Conservation (phyloP, 164 flowering plant genomes). For the Berberis vulgaris region DNA sequence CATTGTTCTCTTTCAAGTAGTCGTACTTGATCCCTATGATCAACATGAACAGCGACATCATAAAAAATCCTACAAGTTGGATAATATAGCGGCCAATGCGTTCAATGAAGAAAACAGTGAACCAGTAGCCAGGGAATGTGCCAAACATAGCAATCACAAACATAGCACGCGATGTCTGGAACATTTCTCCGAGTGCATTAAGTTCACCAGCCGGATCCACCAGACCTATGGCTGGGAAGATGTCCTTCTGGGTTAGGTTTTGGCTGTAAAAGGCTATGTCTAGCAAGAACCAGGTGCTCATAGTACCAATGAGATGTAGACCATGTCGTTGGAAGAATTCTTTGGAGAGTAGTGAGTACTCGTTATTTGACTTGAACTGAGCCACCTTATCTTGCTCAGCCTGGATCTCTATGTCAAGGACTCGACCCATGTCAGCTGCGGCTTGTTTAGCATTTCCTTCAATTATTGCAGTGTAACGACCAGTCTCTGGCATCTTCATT, state of each 20-base stretch:
- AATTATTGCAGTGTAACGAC: constrained; percentile 42
- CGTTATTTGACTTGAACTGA: constrained; percentile 23
- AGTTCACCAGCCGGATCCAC: constrained; percentile 6
- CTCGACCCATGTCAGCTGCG: constrained; percentile 41
- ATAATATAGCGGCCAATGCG: constrained; percentile 26
- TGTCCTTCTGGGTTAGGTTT: constrained; percentile 40
- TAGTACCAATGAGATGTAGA: constrained; percentile 32
- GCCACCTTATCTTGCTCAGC: constrained; percentile 32
- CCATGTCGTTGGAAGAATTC: constrained; percentile 37
- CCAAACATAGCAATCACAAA: constrained; percentile 31
- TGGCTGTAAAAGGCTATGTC: constrained; percentile 39
- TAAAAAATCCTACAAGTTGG: constrained; percentile 35
- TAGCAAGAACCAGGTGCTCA: constrained; percentile 34
- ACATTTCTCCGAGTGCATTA: constrained; percentile 30
- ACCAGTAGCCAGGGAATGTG: constrained; percentile 48
- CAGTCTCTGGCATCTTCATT: constrained; percentile 55
- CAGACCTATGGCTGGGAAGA: constrained; percentile 27
- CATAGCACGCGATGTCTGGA: constrained; percentile 31
- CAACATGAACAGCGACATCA: constrained; percentile 43
- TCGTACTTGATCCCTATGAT: constrained; percentile 32
- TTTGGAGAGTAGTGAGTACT: constrained; percentile 22
- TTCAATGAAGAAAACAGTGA: constrained; percentile 40
- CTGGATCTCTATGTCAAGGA: constrained; percentile 37
- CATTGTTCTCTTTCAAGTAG: constrained; percentile 16
- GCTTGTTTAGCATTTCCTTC: constrained; percentile 47